These are phyloP conservation scores for Globisporangium okanoganense DNA, from an alignment of 352 stramenopile species.

Conservation along the genomic window DNA sequence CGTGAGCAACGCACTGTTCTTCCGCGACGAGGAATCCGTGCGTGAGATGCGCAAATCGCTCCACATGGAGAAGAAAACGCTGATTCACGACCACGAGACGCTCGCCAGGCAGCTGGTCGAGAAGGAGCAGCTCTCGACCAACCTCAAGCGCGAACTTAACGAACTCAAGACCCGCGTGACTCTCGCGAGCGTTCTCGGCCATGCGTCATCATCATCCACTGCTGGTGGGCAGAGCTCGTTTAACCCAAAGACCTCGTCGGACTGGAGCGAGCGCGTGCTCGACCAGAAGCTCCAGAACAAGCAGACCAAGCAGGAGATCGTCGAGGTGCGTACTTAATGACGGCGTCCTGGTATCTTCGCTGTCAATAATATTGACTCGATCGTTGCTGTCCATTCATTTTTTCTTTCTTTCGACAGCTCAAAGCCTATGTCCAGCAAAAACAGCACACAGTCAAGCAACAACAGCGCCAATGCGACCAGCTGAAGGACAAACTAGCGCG, in stretches of 20 bases:
- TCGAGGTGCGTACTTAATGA: slow-evolving; percentile 13
- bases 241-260: slow-evolving; percentile 20
- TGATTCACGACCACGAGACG: slow-evolving; percentile 28
- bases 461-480: slow-evolving; percentile 28
- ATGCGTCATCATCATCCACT: not conserved
- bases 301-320: slow-evolving; percentile 25
- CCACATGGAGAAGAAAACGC: slow-evolving; percentile 32
- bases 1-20: slow-evolving; percentile 38
- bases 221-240: not conserved
- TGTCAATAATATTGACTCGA: not conserved
- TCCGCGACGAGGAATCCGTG: slow-evolving; percentile 52
- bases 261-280: slow-evolving; percentile 43
- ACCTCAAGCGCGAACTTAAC: slow-evolving; percentile 43
- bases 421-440: slow-evolving; percentile 11
- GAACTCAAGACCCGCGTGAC: slow-evolving; percentile 53
- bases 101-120: slow-evolving; percentile 28
- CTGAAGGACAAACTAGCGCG: slow-evolving; percentile 26
- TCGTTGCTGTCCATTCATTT: not conserved
- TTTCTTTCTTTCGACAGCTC: slow-evolving; percentile 2
- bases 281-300: slow-evolving; percentile 49
- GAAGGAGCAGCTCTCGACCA: slow-evolving; percentile 28
- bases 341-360: not conserved
- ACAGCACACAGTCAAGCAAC: slow-evolving; percentile 17
- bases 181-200: slow-evolving; percentile 22
- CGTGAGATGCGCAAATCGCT: slow-evolving; percentile 33